Conservation (phyloP, 148 eudicot genomes). For the Chenopodium quinoa region DNA sequence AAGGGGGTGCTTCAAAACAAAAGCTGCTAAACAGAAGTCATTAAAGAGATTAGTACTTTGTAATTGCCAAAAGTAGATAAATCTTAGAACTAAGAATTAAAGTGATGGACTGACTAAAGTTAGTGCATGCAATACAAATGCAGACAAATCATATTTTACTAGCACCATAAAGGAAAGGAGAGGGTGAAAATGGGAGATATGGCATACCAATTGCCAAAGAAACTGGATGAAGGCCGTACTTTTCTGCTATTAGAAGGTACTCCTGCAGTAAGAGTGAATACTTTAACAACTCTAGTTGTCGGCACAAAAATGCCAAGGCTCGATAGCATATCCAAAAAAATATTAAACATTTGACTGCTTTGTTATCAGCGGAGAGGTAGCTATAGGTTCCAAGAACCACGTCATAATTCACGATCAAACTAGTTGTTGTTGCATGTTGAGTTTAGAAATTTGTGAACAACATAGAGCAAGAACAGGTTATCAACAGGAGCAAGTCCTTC, state of each 20-base stretch:
- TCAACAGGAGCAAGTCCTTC: not conserved
- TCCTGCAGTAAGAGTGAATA: conserved; percentile 43
- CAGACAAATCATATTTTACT: not conserved
- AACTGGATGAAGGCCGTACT: conserved; percentile 68
- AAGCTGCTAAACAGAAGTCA: conserved; percentile 49
- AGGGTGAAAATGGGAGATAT: not conserved
- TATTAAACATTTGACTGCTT: not conserved
- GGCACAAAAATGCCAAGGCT: not conserved
- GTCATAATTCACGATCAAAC: not conserved
- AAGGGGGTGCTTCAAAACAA: conserved; percentile 79
- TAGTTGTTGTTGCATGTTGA: not conserved
- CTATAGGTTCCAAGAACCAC: not conserved
- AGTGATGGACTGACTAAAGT: not conserved
- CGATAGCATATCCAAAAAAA: not conserved
- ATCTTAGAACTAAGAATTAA: not conserved
- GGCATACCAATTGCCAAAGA: conserved; percentile 76
- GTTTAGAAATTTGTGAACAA: not conserved
- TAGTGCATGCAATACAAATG: not conserved
- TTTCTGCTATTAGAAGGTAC: conserved; percentile 61
- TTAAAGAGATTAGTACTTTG: not conserved
- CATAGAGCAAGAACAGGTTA: not conserved
- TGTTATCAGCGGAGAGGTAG: not conserved
- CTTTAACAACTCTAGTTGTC: not conserved
- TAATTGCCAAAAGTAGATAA: not conserved
- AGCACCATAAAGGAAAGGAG: not conserved